Base-by-base conservation (phyloP, 768 basidiomycete genomes). In the Exidia glandulosa region DNA sequence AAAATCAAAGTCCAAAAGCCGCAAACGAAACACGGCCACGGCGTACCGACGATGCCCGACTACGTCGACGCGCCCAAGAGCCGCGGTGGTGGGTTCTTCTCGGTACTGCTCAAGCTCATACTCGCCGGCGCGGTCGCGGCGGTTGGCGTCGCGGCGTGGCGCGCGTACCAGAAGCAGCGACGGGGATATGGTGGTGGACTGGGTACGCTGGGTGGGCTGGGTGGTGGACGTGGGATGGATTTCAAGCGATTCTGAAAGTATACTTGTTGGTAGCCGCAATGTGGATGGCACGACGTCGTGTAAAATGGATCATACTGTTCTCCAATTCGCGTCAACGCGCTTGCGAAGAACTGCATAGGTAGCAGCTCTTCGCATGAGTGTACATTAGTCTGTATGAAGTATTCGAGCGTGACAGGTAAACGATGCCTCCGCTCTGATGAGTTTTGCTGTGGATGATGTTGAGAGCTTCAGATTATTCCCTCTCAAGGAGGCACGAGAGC, bases 101-200 rank as follows among this genome's bases (percentile, higher is more conserved):
- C 59, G 66, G 59, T 58, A 2, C 69, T 87, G 63, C 70, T 84
- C 72, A 88, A 86, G 70, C 63, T 87, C 37, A 59, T 81, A 66
- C 66, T 87, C 29, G 76, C 87, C 61, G 75, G 66, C 1, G 33
- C 59, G 16, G 16, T 60, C 32, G 32, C 32, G 19, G 85, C 78
- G 1, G 71, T 83, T 16, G 77, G 80, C 55, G 79, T 71, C 2
- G 86, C 85, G 0, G 79, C 73, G 4, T 78, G 76, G 64, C 86
- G 84, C 34, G 86, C 80, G 1, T 88, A 82, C 72, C 75, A 80
- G 64, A 76, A 77, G 58, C 89, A 87, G 67, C 45, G 57, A 23
- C 50, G 55, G 32, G 56, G 55, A 32, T n/a, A 55, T 48, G 58
- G 63, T 4, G 61, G 61, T 14, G 50, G 36, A 9, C 9, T 37